Evolutionary conservation across 116 monocot species (phyloP).

Genomic region (Dioscorea cayenensis): DNA sequence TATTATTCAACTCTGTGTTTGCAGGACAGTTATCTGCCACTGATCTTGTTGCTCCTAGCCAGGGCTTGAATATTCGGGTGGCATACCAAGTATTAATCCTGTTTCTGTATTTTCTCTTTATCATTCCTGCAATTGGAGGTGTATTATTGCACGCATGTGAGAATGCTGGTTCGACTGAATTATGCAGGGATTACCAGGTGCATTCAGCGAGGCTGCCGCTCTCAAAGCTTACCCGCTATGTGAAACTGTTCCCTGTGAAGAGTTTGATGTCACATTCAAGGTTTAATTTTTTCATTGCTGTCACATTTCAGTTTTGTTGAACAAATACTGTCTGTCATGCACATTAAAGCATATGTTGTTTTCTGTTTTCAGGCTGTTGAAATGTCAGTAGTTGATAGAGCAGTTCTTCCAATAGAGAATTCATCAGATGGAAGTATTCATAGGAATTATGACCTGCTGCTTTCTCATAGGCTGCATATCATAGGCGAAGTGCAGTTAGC

Average conservation of each 20-base stretch:
- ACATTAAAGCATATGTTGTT: not conserved
- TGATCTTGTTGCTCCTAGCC: slow-evolving; percentile 33
- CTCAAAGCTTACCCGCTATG: slow-evolving; percentile 74
- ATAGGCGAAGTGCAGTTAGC: slow-evolving; percentile 70
- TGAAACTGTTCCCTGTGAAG: slow-evolving; percentile 75
- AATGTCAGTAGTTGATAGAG: slow-evolving; percentile 67
- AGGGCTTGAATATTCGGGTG: slow-evolving; percentile 50
- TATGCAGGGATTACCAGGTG: slow-evolving; percentile 71
- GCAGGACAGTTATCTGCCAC: slow-evolving; percentile 47
- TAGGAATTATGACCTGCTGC: slow-evolving; percentile 73
- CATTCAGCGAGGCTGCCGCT: slow-evolving; percentile 74
- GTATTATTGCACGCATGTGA: not conserved
- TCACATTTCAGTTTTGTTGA: not conserved
- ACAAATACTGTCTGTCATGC: not conserved
- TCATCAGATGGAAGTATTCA: slow-evolving; percentile 73
- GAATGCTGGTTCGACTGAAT: slow-evolving; percentile 11
- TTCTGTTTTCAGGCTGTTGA: slow-evolving; percentile 58
- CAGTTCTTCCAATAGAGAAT: slow-evolving; percentile 85
- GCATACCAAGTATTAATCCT: slow-evolving; percentile 56
- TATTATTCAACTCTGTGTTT: slow-evolving; percentile 1
- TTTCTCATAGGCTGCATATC: slow-evolving; percentile 69
- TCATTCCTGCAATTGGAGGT: not conserved
- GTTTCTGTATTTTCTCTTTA: not conserved
- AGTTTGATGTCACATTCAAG: slow-evolving; percentile 79
- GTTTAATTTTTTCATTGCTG: slow-evolving; percentile 14